Evolutionary conservation across 164 flowering plant species (phyloP).

Genomic region (Macadamia integrifolia): DNA sequence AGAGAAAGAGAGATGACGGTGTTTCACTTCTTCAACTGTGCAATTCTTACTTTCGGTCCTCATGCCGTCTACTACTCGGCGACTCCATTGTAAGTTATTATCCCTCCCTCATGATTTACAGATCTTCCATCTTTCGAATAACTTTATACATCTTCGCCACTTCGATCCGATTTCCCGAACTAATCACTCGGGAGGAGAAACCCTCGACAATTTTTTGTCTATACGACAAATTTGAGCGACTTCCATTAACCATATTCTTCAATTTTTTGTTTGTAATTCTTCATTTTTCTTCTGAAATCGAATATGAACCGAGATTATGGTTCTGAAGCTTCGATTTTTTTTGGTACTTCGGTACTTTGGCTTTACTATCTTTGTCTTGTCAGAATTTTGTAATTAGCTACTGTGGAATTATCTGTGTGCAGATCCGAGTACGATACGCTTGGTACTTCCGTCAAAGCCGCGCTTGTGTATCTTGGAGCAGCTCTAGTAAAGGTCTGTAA

Average conservation of each 20-base stretch:
- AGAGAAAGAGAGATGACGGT: conserved; percentile 54
- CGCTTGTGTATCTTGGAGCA: conserved; percentile 82
- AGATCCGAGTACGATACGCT: conserved; percentile 97
- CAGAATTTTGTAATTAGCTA: not conserved
- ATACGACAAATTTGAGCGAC: not conserved
- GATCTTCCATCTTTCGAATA: conserved; percentile 3
- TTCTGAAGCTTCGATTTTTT: too few relatives aligned
- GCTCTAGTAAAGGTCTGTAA: conserved; percentile 75
- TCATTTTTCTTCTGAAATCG: not conserved
- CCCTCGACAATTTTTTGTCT: not conserved
- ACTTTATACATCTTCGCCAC: not conserved
- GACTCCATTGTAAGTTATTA: conserved; percentile 68
- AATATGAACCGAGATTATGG: too few relatives aligned
- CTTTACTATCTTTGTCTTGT: not conserved
- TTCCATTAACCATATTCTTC: not conserved
- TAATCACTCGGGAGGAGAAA: not conserved
- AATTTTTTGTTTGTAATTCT: not conserved
- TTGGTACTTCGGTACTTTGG: not conserved
- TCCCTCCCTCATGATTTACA: not conserved
- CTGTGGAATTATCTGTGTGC: conserved; percentile 17
- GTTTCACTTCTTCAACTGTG: conserved; percentile 98
- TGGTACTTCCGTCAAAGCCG: conserved; percentile 85
- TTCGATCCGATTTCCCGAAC: conserved; percentile 4
- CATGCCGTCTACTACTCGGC: conserved; percentile 99
- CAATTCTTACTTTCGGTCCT: conserved; percentile 92